These are phyloP conservation scores for Pisolithus sp. DNA, from an alignment of 768 basidiomycete species.

Conservation along the genomic window DNA sequence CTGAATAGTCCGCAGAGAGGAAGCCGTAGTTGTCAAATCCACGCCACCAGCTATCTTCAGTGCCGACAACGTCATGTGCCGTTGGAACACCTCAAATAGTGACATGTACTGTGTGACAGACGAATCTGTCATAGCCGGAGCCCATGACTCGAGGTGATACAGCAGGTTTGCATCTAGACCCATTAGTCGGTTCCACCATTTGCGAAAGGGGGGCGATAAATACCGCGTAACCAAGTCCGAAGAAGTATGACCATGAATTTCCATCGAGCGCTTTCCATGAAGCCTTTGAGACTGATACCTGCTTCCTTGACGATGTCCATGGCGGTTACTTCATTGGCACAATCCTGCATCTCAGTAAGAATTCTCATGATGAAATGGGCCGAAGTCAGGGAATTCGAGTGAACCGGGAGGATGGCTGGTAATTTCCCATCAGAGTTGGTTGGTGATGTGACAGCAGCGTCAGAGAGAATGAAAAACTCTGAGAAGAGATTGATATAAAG, in stretches of 20 bases:
- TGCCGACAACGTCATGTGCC: constrained; percentile 65
- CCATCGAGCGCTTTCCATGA: constrained; percentile 83
- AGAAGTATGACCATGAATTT: constrained; percentile 79
- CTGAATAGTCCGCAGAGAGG: constrained; percentile 45
- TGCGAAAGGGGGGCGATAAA: constrained; percentile 11
- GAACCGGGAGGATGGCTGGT: constrained; percentile 57
- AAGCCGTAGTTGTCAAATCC: constrained; percentile 44
- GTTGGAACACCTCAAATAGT: constrained; percentile 78
- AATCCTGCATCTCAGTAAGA: constrained; percentile 81
- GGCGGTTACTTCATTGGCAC: constrained; percentile 68
- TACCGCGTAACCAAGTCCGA: constrained; percentile 79
- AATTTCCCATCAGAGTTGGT: constrained; percentile 32
- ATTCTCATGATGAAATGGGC: constrained; percentile 76
- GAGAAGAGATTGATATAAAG: constrained; percentile 81
- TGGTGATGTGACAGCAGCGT: constrained; percentile 62
- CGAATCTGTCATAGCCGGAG: constrained; percentile 50
- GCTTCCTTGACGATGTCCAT: constrained; percentile 81
- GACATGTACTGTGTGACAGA: constrained; percentile 69
- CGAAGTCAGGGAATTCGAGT: constrained; percentile 78
- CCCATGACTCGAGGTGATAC: constrained; percentile 85
- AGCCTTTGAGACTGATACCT: constrained; percentile 55
- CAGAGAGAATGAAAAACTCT: constrained; percentile 80
- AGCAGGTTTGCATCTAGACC: constrained; percentile 72
- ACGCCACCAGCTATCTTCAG: constrained; percentile 79
- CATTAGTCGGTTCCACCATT: constrained; percentile 2